Evolutionary conservation across 1,284 basidiomycete genomes (phyloP), one percentile per base, ranked within the genome.

Genomic region (Ustilago hordei): DNA sequence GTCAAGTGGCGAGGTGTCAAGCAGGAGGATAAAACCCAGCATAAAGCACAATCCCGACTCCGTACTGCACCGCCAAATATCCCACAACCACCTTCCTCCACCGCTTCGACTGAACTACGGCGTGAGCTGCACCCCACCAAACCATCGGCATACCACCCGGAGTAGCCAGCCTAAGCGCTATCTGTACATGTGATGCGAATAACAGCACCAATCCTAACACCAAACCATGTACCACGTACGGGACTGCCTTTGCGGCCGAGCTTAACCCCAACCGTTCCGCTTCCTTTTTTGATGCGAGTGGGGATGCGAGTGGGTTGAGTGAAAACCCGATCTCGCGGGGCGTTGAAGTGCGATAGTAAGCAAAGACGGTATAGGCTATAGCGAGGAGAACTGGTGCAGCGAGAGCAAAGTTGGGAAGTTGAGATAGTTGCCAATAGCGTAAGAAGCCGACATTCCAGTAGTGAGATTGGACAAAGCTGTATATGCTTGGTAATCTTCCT

Each of bases 381-480:
- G 23, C 0, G 0, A 56, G n/a, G 4, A 84, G 67, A n/a, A 93
- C 90, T 0, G 96, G 96, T 0, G 90, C 83, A 1, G 93, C 91
- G 47, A 98, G 88, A 58, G 92, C 66, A 85, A 98, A 93, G 86
- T 98, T 98, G 36, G 96, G 96, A 2, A 94, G 74, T 85, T 98
- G 95, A 34, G 90, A 87, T 5, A 88, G 64, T 0, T 91, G 91
- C 95, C 95, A 99, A 87, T 99, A 98, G 0, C 89, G 90, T 65
- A 98, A 87, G 70, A 95, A 90, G 6, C 95, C 95, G 69, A 90
- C 89, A 85, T 93, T 89, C 89, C 96, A 99, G 86, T 98, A 98
- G 54, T 90, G 88, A 0, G 87, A 87, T 86, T 98, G 96, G 1
- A 93, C 93, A 80, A 93, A 91, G n/a, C 89, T 87, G 85, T 98